These are phyloP conservation scores for Tricladium varicosporioides DNA, from an alignment of 2,329 filamentous ascomycete genomes.

Conservation along the genomic window DNA sequence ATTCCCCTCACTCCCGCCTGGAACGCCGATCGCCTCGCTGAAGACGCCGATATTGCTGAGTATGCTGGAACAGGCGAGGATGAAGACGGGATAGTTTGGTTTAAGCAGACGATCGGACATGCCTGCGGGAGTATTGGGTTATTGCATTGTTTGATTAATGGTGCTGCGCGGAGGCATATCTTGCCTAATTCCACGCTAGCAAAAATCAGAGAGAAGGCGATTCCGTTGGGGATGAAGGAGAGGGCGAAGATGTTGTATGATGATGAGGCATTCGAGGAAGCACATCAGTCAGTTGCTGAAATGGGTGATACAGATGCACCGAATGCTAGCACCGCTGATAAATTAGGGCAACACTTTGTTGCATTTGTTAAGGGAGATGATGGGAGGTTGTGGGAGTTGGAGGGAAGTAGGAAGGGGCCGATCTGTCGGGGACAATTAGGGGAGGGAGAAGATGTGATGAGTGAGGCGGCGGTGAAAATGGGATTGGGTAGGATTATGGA, in stretches of 20 bases:
- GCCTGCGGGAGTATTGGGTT: constrained; percentile 91
- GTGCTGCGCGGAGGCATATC: constrained; percentile 78
- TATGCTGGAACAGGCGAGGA: constrained; percentile 66
- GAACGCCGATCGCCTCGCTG: constrained; percentile 72
- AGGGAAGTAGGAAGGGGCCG: constrained; percentile 68
- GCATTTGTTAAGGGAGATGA: constrained; percentile 10
- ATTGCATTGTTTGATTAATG: constrained; percentile 80
- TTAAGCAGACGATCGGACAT: constrained; percentile 91
- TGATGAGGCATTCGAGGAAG: constrained; percentile 71
- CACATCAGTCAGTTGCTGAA: constrained; percentile 82
- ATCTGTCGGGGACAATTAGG: constrained; percentile 41
- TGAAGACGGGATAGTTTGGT: constrained; percentile 90
- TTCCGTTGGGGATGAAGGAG: constrained; percentile 62
- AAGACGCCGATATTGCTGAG: constrained; percentile 63
- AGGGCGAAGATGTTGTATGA: constrained; percentile 77
- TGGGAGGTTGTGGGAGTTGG: constrained; percentile 61
- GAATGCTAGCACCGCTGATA: constrained; percentile 63
- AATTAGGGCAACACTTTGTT: constrained; percentile 10
- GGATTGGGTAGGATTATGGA: constrained; percentile 17
- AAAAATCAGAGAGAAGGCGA: constrained; percentile 66
- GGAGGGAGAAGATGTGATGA: constrained; percentile 68
- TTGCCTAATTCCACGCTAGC: constrained; percentile 45
- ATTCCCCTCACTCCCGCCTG: constrained; percentile 84
- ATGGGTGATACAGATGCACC: constrained; percentile 75
- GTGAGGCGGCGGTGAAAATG: constrained; percentile 70